Evolutionary conservation across 257 asterid species (phyloP).

Genomic region (Cynanchum wilfordii): DNA sequence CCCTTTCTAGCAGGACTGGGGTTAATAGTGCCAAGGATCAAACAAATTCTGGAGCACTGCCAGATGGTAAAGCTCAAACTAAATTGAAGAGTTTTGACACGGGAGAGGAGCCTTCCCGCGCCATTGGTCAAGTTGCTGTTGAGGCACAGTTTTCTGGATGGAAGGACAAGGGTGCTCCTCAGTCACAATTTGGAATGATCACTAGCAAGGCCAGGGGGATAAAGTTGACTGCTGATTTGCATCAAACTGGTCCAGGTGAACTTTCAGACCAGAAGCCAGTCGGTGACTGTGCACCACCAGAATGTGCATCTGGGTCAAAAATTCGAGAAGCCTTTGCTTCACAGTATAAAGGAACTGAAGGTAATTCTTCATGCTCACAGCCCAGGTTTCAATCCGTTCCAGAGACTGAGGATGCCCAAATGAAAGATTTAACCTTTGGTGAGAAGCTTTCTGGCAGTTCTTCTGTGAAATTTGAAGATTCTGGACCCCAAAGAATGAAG

Average conservation of each 20-base stretch:
- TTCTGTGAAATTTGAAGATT: constrained; percentile 39
- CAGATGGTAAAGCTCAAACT: constrained; percentile 28
- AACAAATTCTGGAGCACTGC: constrained; percentile 32
- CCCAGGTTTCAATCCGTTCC: constrained; percentile 31
- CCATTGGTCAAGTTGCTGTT: constrained; percentile 21
- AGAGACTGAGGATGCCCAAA: constrained; percentile 34
- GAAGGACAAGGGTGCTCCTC: constrained; percentile 30
- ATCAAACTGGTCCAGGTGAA: constrained; percentile 25
- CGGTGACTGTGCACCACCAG: constrained; percentile 33
- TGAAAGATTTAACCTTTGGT: constrained; percentile 26
- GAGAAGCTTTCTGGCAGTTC: constrained; percentile 31
- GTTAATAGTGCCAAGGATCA: constrained; percentile 23
- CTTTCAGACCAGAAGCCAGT: constrained; percentile 31
- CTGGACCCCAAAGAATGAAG: constrained; percentile 44
- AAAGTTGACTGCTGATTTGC: constrained; percentile 6
- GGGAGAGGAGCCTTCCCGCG: constrained; percentile 29
- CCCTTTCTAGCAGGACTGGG: constrained; percentile 32
- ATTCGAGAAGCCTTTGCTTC: constrained; percentile 40
- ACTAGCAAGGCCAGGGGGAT: constrained; percentile 27
- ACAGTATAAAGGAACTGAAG: constrained; percentile 39
- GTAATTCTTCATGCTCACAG: constrained; percentile 34
- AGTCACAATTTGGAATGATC: constrained; percentile 23
- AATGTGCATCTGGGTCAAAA: constrained; percentile 45
- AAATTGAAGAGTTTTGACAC: constrained; percentile 29
- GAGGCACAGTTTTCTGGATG: constrained; percentile 30